A percentile compares a stretch with the other conserved stretches of the same genome.
Conservation (phyloP, 192 early-diverging fungal species). For the Coemansia reversa region DNA sequence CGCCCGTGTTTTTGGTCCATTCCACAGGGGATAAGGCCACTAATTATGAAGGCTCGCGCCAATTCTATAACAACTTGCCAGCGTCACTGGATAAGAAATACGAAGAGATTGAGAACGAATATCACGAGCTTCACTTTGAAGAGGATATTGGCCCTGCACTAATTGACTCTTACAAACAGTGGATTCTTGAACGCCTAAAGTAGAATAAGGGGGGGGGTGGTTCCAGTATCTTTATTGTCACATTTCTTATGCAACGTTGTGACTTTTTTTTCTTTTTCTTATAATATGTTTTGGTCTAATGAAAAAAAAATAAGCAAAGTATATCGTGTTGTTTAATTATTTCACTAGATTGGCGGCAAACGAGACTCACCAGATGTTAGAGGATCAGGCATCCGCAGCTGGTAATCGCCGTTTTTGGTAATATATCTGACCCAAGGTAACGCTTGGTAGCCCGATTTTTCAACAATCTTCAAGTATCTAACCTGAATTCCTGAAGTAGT, state of each 20-base stretch:
- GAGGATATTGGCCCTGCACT: constrained; percentile 35
- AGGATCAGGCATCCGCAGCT: constrained; percentile 87
- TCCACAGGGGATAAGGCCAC: constrained; percentile 46
- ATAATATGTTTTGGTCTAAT: background rate
- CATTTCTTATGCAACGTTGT: background rate
- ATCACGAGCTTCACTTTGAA: constrained; percentile 55
- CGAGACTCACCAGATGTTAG: constrained; percentile 67
- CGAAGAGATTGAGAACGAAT: constrained; percentile 29
- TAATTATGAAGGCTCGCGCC: constrained; percentile 29
- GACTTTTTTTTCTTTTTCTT: constrained; percentile 1
- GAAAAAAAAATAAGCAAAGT: background rate
- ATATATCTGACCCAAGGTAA: constrained; percentile 89
- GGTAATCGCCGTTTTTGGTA: constrained; percentile 92
- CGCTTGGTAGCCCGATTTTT: constrained; percentile 85
- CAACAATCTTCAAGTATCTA: constrained; percentile 86
- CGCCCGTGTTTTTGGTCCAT: constrained; percentile 49
- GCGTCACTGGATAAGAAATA: constrained; percentile 49
- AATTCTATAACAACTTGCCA: constrained; percentile 38
- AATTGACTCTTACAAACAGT: constrained; percentile 33
- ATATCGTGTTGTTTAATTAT: background rate
- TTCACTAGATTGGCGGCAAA: constrained; percentile 62
- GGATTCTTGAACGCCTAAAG: constrained; percentile 37
- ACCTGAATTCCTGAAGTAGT: constrained; percentile 90
- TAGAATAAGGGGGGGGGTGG: background rate
- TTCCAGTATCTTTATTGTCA: too few relatives aligned